phyloP scores from a whole-genome alignment of 2,329 filamentous ascomycete genomes.

The Phyllosticta capitalensis region DNA sequence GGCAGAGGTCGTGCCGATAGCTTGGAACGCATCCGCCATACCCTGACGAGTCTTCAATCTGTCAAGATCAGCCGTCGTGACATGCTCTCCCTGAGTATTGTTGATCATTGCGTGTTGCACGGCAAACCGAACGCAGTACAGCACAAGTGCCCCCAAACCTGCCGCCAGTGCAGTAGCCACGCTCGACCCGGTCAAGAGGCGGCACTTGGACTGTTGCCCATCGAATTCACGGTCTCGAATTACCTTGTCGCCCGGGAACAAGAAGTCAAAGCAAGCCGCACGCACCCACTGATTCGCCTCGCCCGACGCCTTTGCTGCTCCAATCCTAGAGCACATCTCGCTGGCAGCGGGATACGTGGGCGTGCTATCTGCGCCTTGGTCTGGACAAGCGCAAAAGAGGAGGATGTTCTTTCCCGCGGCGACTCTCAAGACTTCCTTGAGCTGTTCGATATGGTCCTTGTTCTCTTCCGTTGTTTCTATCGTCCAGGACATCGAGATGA shows the following conservation, averaged over 20 bases:
- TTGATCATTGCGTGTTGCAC: background rate
- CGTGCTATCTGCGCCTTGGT: background rate
- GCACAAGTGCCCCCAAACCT: background rate
- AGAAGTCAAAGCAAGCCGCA: background rate
- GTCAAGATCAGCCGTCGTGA: background rate
- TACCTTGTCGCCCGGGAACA: background rate
- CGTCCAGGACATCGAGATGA: slow-evolving; percentile 3
- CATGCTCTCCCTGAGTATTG: background rate
- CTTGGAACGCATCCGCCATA: background rate
- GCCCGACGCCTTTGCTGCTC: background rate
- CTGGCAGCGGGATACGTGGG: background rate
- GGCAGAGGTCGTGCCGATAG: background rate
- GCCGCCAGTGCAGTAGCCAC: background rate
- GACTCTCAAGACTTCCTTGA: background rate
- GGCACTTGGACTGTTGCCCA: no score
- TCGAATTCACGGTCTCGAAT: background rate
- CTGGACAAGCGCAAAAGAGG: background rate
- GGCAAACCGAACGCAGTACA: background rate
- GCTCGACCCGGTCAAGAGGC: background rate
- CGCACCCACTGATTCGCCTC: background rate
- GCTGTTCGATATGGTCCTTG: background rate
- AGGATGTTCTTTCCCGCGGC: background rate
- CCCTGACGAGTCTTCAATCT: background rate
- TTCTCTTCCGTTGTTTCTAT: background rate
- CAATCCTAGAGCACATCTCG: background rate